Percentiles rank a stretch among this genome's conserved stretches.
Conservation (phyloP, 129 eudicot genomes). For the Cynara cardunculus region DNA sequence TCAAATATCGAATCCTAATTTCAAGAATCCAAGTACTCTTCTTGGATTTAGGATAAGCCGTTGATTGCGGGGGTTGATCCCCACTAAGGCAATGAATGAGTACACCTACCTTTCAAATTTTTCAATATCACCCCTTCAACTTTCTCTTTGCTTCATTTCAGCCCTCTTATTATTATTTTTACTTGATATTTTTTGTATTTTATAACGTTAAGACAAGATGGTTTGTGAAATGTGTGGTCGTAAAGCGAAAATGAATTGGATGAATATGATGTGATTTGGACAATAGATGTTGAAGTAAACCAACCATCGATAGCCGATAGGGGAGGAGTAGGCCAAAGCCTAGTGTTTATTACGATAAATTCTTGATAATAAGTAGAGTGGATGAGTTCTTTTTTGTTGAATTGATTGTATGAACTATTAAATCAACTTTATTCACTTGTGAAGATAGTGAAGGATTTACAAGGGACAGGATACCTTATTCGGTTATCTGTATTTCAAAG, state of each 20-base stretch:
- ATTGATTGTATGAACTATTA: not conserved
- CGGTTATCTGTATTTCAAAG: not conserved
- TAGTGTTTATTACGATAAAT: not conserved
- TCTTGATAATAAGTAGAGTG: not conserved
- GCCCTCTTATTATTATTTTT: not conserved
- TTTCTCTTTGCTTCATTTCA: not conserved
- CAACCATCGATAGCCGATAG: not conserved
- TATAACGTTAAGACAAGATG: not conserved
- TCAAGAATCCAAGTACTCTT: conserved; percentile 24
- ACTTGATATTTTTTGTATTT: not conserved
- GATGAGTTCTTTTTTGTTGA: not conserved
- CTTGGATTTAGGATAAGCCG: conserved; percentile 33
- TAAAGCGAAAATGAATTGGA: not conserved
- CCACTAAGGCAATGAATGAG: conserved; percentile 15
- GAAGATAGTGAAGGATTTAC: not conserved
- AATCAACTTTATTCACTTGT: conserved; percentile 2
- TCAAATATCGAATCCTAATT: conserved; percentile 22
- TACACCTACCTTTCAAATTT: not conserved
- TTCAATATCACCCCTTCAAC: not conserved
- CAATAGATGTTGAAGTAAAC: not conserved
- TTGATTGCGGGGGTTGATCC: conserved; percentile 34
- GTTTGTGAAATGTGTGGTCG: not conserved
- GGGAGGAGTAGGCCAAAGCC: not conserved
- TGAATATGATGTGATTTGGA: not conserved
- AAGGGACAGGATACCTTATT: too few species aligned